These are phyloP conservation scores for Plasmodium chabaudi DNA, from an alignment of 169 alveolate species.

Conservation along the genomic window DNA sequence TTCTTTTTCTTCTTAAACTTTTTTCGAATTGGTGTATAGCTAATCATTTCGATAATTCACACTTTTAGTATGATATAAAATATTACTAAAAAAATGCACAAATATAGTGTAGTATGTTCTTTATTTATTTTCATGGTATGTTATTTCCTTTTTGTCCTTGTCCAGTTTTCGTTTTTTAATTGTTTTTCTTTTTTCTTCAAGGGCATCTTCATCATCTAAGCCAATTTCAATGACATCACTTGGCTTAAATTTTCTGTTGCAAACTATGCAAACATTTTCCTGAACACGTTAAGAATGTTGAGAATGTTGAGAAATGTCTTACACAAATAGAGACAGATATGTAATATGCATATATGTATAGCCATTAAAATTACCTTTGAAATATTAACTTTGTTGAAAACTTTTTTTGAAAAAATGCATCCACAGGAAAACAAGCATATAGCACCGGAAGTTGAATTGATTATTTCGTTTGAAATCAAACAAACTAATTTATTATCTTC, in stretches of 20 bases:
- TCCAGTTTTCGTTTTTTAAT: slow-evolving; percentile 21
- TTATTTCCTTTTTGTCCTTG: slow-evolving; percentile 19
- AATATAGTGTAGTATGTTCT: too few relatives aligned
- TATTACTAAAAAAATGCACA: too few relatives aligned
- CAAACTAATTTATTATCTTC: slow-evolving; percentile 53
- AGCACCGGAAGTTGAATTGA: slow-evolving; percentile 63
- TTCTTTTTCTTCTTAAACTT: too few relatives aligned
- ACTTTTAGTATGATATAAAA: too few relatives aligned
- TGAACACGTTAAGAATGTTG: background rate
- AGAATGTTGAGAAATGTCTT: background rate
- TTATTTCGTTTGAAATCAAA: slow-evolving; percentile 63
- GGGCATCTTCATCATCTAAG: slow-evolving; percentile 22
- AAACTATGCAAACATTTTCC: slow-evolving; percentile 37
- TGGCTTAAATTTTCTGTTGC: slow-evolving; percentile 30
- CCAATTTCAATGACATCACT: slow-evolving; percentile 69
- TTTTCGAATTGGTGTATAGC: too few relatives aligned
- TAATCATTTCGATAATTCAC: too few relatives aligned
- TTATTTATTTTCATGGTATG: slow-evolving; percentile 7
- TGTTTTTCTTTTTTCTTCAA: slow-evolving; percentile 23
- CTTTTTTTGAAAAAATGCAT: slow-evolving; percentile 59
- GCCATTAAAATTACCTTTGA: slow-evolving; percentile 14
- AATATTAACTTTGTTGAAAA: slow-evolving; percentile 19
- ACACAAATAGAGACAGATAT: too few relatives aligned
- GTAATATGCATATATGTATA: background rate
- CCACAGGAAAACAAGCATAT: slow-evolving; percentile 70